Conservation (phyloP, 805 yeast genomes). For the Lipomyces spencermartinsiae region DNA sequence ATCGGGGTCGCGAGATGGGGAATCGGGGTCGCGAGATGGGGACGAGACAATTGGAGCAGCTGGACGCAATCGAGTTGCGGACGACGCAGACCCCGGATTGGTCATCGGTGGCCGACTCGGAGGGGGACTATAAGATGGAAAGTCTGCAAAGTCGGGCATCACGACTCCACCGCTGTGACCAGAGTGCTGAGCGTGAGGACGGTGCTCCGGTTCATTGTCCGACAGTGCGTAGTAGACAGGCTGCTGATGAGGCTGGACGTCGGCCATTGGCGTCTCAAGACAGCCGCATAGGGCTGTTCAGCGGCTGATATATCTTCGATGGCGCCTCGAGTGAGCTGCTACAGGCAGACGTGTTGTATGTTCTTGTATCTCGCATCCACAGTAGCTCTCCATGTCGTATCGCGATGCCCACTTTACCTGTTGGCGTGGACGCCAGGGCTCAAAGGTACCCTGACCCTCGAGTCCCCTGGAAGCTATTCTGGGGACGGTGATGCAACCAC, state of each 20-base stretch:
- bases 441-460: no score
- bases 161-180: conserved; percentile 13
- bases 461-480: background rate
- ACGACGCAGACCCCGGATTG: conserved; percentile 19
- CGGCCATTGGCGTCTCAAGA: conserved; percentile 10
- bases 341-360: background rate
- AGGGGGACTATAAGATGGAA: conserved; percentile 26
- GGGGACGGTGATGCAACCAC: background rate
- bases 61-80: conserved; percentile 22
- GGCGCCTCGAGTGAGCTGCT: background rate
- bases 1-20: background rate
- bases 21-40: conserved; percentile 16
- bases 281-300: conserved; percentile 8
- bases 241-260: conserved; percentile 13
- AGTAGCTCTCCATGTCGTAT: background rate
- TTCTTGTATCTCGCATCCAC: background rate
- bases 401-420: background rate
- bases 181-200: background rate
- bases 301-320: background rate
- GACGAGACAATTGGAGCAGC: conserved; percentile 28
- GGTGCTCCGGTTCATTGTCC: background rate
- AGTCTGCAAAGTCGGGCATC: conserved; percentile 32
- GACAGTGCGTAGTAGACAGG: background rate
- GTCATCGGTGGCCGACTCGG: conserved; percentile 10
- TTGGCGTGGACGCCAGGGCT: no score